These are phyloP conservation scores for Aspergillus japonicus DNA, from an alignment of 2,329 filamentous ascomycete species.

Conservation along the genomic window DNA sequence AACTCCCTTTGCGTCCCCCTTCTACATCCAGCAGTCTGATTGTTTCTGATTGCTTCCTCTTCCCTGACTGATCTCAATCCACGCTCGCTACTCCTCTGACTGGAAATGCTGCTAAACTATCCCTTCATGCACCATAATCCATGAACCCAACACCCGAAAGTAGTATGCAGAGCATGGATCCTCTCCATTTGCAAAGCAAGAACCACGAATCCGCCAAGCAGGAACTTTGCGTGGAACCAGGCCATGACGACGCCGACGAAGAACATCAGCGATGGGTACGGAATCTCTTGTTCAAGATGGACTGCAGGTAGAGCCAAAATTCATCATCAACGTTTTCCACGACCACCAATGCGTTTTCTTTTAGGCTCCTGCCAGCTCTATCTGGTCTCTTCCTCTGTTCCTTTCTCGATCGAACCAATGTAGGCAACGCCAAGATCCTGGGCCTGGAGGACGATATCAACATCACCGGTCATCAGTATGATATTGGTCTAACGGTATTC, in stretches of 20 bases:
- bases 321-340: not conserved
- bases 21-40: too few relatives aligned
- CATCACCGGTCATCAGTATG: slow-evolving; percentile 63
- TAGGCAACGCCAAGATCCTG: slow-evolving; percentile 68
- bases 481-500: slow-evolving; percentile 63
- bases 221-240: not conserved
- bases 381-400: slow-evolving; percentile 65
- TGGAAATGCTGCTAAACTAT: too few relatives aligned
- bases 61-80: too few relatives aligned
- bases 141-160: too few relatives aligned
- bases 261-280: slow-evolving; percentile 28
- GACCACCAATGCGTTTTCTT: not conserved
- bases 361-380: slow-evolving; percentile 62
- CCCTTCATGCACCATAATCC: too few relatives aligned
- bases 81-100: too few relatives aligned
- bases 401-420: slow-evolving; percentile 68
- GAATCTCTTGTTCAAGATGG: slow-evolving; percentile 54
- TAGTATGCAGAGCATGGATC: not conserved
- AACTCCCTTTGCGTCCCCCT: too few relatives aligned
- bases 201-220: not conserved
- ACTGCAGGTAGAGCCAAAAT: slow-evolving; percentile 42
- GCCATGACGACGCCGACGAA: not conserved
- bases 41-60: too few relatives aligned
- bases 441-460: slow-evolving; percentile 58
- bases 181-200: not conserved